These are phyloP conservation scores for Aspergillus cristatus DNA, from an alignment of 495 filamentous ascomycete genomes.

Conservation along the genomic window DNA sequence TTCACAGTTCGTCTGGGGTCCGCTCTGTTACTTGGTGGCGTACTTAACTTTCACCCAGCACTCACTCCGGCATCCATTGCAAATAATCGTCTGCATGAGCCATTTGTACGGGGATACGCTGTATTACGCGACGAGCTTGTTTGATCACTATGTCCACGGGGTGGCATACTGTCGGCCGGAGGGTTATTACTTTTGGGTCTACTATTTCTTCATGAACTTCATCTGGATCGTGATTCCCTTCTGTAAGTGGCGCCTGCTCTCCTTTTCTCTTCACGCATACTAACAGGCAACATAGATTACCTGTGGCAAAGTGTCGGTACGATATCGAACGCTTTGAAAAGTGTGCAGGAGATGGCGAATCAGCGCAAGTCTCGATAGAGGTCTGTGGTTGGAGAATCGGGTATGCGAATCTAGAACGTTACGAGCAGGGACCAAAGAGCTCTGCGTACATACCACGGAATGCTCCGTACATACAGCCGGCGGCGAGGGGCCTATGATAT, in stretches of 20 bases:
- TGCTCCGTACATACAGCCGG: too few species aligned
- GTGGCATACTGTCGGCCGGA: constrained; percentile 66
- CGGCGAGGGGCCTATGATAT: too few species aligned
- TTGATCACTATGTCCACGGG: constrained; percentile 50
- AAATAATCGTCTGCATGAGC: constrained; percentile 62
- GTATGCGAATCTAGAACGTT: too few species aligned
- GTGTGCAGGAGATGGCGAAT: constrained; percentile 27
- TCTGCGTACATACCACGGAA: too few species aligned
- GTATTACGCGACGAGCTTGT: constrained; percentile 75
- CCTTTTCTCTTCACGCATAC: constrained; percentile 4
- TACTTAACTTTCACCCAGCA: constrained; percentile 48
- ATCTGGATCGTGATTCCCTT: constrained; percentile 77
- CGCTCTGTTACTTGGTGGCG: constrained; percentile 63
- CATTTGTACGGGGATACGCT: constrained; percentile 82
- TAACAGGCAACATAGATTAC: constrained; percentile 33
- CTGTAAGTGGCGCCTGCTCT: constrained; percentile 27
- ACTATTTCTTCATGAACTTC: constrained; percentile 78
- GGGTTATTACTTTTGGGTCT: constrained; percentile 75
- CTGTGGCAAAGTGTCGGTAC: constrained; percentile 40
- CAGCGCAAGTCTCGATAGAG: constrained; percentile 27
- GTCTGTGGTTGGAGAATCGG: too few species aligned
- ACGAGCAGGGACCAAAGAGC: too few species aligned
- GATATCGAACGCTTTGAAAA: constrained; percentile 37
- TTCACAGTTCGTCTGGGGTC: constrained; percentile 61
- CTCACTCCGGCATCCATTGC: constrained; percentile 59